Evolutionary conservation across 148 eudicot genomes (phyloP).

Genomic region (Camellia granthamiana): DNA sequence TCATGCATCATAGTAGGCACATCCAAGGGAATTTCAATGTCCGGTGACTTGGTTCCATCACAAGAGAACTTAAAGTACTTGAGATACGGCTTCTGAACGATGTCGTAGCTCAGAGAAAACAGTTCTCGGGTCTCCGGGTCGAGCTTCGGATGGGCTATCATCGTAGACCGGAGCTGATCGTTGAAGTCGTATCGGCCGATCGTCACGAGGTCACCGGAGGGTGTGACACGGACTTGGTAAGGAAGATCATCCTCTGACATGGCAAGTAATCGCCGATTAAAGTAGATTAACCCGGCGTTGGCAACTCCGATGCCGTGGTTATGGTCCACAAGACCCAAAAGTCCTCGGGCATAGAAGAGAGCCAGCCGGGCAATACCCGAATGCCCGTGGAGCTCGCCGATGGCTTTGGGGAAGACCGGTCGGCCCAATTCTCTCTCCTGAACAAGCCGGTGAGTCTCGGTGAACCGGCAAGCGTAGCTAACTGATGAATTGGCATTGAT

Average conservation of each 20-base stretch:
- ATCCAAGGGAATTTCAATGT: slow-evolving; percentile 49
- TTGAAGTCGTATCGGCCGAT: slow-evolving; percentile 54
- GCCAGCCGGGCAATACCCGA: slow-evolving; percentile 52
- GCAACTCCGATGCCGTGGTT: slow-evolving; percentile 67
- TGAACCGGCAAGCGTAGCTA: slow-evolving; percentile 71
- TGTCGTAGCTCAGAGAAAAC: slow-evolving; percentile 66
- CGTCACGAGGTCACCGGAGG: slow-evolving; percentile 58
- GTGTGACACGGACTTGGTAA: slow-evolving; percentile 47
- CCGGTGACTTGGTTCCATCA: slow-evolving; percentile 47
- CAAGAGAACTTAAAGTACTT: slow-evolving; percentile 53
- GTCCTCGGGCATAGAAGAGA: slow-evolving; percentile 50
- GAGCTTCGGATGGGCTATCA: slow-evolving; percentile 86
- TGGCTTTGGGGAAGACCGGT: slow-evolving; percentile 68
- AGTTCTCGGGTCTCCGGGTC: slow-evolving; percentile 55
- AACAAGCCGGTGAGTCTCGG: slow-evolving; percentile 51
- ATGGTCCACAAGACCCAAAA: slow-evolving; percentile 43
- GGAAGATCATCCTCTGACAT: slow-evolving; percentile 89
- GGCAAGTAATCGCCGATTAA: slow-evolving; percentile 54
- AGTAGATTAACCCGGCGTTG: slow-evolving; percentile 69
- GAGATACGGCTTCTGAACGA: slow-evolving; percentile 50
- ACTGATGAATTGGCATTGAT: slow-evolving; percentile 32
- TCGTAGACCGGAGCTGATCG: slow-evolving; percentile 40
- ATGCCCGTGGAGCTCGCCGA: slow-evolving; percentile 79
- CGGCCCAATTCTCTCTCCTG: slow-evolving; percentile 58
- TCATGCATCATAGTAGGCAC: slow-evolving; percentile 78